Base-by-base conservation (phyloP, 1,284 basidiomycete species). In the Schizophyllum commune region DNA sequence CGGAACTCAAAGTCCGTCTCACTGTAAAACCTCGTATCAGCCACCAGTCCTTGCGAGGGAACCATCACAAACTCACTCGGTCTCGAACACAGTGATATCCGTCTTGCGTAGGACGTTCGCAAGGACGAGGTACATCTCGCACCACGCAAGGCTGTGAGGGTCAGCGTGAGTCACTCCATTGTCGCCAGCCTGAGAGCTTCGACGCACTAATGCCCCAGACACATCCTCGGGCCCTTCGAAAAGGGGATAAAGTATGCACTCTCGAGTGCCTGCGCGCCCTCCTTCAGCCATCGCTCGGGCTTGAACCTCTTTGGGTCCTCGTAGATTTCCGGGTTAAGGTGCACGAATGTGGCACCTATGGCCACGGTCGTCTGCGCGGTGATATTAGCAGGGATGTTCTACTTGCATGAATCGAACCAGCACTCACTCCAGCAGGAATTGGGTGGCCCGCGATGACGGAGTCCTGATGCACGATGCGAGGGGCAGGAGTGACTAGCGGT, bases 41-140 rank as follows among this genome's bases (percentile, higher is more conserved):
- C 33, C 52, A 58, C 20, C 33, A 54, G 1, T 6, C 4, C 22
- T 13, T n/a, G n/a, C n/a, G n/a, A n/a, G n/a, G n/a, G n/a, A n/a
- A n/a, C n/a, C n/a, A n/a, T n/a, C n/a, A n/a, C n/a, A n/a, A n/a
- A n/a, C n/a, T 47, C 61, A 75, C 74, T 66, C 71, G 13, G 68
- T 66, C 51, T 70, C 64, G 52, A 73, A 63, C 5, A 74, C 58
- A 27, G 64, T 60, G 64, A 77, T 62, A n/a, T 75, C 71, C 51
- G 75, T 65, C 60, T 69, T 72, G 34, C 75, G 69, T 62, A 77
- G 74, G 1, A 75, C 54, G 61, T 74, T 71, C 15, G 68, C 74
- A 56, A 75, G 67, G n/a, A 72, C 67, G 15, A 76, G 62, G 62
- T 73, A 75, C 27, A 76, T 62, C 62, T 77, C 75, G 60, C 73